Evolutionary conservation across 1,139 yeast species (phyloP), one percentile per base, ranked within the genome.

Genomic region (Pichia sp.): DNA sequence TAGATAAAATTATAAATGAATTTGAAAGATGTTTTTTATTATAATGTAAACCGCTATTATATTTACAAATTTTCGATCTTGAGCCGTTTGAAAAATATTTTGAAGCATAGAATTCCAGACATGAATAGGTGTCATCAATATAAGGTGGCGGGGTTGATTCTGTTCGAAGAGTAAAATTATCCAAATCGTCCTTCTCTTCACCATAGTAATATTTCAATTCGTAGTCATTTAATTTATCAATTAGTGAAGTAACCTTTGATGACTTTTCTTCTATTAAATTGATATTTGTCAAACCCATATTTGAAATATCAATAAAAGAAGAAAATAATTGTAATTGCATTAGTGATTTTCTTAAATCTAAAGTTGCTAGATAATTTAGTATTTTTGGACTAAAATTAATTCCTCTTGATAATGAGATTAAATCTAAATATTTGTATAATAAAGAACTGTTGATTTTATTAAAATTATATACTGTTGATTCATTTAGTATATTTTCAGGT

Each of bases 401-500:
- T 13, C 62, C 61, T 55, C 59, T 58, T 9, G 50, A 50, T 24
- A 58, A 47, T 3, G 61, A 60, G 22, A 59, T 56, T 39, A 60
- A 26, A 47, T 59, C 61, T 24, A 64, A 45, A 46, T 64, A 64
- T 27, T 55, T 50, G 23, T 23, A 29, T 29, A 55, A 23, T 7
- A 46, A 41, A 7, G 16, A 27, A 4, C 30, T 26, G 1, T 44
- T 34, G 2, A 53, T 54, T 8, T 49, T 45, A 3, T 45, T 42
- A 38, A 62, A 59, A 27, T 46, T 46, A 30, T 52, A 53, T n/a
- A 64, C 55, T 4, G 61, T 55, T 4, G 67, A 61, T 39, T 61
- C 62, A 16, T 77, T 74, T 16, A 77, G 57, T 8, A 86, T 66
- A 40, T 68, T 68, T 26, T 63, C 60, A 0, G 96, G 95, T 3